Percentiles rank a stretch among this genome's conserved stretches.
Evolutionary conservation across 345 rosid genomes (phyloP).

Genomic region (Cardamine chenopodiifolia): DNA sequence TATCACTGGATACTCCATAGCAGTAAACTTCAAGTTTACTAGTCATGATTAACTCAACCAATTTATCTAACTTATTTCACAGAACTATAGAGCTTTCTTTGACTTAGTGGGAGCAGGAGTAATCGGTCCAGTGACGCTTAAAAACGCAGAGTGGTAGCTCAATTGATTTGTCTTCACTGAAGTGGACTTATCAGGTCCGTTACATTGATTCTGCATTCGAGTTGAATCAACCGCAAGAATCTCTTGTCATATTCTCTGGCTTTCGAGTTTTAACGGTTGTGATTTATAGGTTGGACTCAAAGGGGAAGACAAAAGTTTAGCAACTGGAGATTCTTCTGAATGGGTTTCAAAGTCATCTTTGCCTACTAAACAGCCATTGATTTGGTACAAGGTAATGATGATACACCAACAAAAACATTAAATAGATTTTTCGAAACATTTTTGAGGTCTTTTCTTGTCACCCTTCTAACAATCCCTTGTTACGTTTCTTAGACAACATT

Average conservation of each 20-base stretch:
- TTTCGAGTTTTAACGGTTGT: constrained; percentile 14
- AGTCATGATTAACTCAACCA: constrained; percentile 3
- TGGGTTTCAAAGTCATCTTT: constrained; percentile 71
- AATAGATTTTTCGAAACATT: too few species aligned
- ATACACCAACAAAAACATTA: not conserved
- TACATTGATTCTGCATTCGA: constrained; percentile 3
- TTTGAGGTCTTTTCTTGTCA: constrained; percentile 4
- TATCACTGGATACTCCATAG: not conserved
- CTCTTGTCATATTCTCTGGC: constrained; percentile 2
- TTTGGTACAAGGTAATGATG: constrained; percentile 88
- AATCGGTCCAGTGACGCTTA: constrained; percentile 82
- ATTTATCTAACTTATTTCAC: constrained; percentile 28
- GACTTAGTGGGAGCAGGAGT: constrained; percentile 81
- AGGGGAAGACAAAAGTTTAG: constrained; percentile 76
- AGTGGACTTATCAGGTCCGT: constrained; percentile 89
- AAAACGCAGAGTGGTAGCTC: constrained; percentile 56
- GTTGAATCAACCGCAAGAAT: not conserved
- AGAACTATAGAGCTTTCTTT: constrained; percentile 92
- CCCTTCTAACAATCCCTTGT: not conserved
- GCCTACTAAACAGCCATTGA: constrained; percentile 77
- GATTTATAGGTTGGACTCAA: constrained; percentile 69
- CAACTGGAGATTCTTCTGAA: constrained; percentile 67
- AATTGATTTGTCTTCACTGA: constrained; percentile 64
- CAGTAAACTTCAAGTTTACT: not conserved
- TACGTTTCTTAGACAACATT: constrained; percentile 61